Base-by-base conservation (phyloP, 768 basidiomycete genomes). In the Suillus lakei region DNA sequence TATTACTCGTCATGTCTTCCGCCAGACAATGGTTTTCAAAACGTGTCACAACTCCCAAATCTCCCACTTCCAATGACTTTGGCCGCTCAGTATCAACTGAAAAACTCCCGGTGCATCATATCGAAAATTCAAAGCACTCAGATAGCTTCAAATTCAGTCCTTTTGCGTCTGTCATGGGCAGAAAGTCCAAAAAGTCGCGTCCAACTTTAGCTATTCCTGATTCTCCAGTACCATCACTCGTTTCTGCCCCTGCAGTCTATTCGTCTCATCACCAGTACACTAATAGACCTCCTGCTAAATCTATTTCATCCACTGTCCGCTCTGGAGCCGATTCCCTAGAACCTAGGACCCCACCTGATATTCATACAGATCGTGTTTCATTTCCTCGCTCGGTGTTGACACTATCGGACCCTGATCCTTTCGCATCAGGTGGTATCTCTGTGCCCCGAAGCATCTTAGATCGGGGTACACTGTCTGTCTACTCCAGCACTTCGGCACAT, bases 371-470 rank as follows among this genome's bases (percentile, higher is more conserved):
- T 68, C 69, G 79, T 60, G 65, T 66, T 51, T 74, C 75, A 32
- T 78, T 77, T 61, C 82, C 75, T 30, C 72, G 72, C 61, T 90
- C 90, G 2, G 76, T 91, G 63, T 72, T 90, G 61, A 88, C 88
- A 4, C 80, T 88, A 28, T 86, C 87, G 12, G 90, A 91, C 69
- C 65, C 79, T 8, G 89, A 91, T 77, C 89, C 89, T 6, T 90
- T 91, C 70, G 87, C 86, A 32, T 81, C 84, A 23, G 80, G 81
- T 51, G 79, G 80, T 50, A 79, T 85, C 41, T 72, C 84, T 28
- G 68, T 83, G 68, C 78, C 76, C 77, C 79, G 66, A 61, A 69
- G 75, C 51, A 50, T 76, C 64, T 51, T 48, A n/a, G 84, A 85
- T 68, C 81, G 78, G 26, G 84, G 78, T 71, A 82, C 82, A 63